Evolutionary conservation across 2,329 filamentous ascomycete genomes (phyloP).

Genomic region (Hymenotorrendiella dingleyae): DNA sequence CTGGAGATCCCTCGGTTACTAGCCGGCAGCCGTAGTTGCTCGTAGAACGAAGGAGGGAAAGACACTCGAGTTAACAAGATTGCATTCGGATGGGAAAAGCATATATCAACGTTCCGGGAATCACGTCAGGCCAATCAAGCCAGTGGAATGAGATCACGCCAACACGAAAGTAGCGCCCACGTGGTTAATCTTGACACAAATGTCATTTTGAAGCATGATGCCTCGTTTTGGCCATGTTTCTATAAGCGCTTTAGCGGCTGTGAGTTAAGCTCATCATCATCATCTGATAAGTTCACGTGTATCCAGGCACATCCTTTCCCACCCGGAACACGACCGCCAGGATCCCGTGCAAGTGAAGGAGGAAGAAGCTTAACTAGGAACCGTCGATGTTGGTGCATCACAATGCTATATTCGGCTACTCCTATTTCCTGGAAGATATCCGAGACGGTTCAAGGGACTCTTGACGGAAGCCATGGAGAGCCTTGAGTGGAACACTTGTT

Average conservation of each 20-base stretch:
- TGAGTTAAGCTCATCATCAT: background rate
- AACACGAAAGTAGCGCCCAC: background rate
- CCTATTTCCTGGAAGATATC: background rate
- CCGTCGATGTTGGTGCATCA: background rate
- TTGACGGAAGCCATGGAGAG: too few relatives aligned
- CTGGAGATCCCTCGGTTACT: too few relatives aligned
- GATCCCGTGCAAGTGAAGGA: background rate
- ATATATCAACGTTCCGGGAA: too few relatives aligned
- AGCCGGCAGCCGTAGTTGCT: too few relatives aligned
- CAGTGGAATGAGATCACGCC: too few relatives aligned
- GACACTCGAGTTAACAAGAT: too few relatives aligned
- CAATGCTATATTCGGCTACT: background rate
- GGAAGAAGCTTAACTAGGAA: background rate
- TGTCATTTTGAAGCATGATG: background rate
- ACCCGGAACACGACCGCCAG: background rate
- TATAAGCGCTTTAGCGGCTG: background rate
- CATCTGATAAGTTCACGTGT: background rate
- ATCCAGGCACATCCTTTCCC: background rate
- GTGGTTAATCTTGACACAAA: background rate
- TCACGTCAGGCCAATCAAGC: too few relatives aligned
- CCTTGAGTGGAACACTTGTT: too few relatives aligned
- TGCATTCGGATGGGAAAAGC: too few relatives aligned
- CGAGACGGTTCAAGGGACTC: too few relatives aligned
- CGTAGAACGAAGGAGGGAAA: too few relatives aligned
- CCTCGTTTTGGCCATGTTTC: background rate